Percentiles rank a stretch among this genome's conserved stretches.
Conservation (phyloP, 305 asterid species). For the Plantago rigida region DNA sequence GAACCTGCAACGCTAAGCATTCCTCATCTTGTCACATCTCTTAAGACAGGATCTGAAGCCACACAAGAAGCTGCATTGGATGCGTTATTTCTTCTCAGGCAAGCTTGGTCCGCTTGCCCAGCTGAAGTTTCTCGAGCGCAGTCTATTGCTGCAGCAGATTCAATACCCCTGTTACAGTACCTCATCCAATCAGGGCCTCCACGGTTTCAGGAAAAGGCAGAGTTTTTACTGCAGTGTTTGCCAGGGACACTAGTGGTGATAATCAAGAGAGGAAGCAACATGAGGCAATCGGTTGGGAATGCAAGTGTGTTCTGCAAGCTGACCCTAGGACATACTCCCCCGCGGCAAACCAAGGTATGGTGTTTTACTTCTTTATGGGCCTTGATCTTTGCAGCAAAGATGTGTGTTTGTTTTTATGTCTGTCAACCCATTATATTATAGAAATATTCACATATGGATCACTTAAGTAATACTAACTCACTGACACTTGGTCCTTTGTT, state of each 20-base stretch:
- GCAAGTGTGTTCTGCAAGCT: conserved; percentile 93
- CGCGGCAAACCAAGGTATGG: conserved; percentile 71
- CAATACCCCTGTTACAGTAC: conserved; percentile 85
- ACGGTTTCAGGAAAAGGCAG: conserved; percentile 96
- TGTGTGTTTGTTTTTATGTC: too few relatives aligned
- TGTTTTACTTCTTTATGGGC: not conserved
- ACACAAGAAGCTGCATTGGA: conserved; percentile 99
- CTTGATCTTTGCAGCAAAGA: not conserved
- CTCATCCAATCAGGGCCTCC: conserved; percentile 98
- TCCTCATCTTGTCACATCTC: conserved; percentile 93
- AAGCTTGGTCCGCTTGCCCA: conserved; percentile 99
- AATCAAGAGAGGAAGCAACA: conserved; percentile 85
- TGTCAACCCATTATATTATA: too few relatives aligned
- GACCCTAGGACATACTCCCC: conserved; percentile 85
- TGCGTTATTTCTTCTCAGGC: conserved; percentile 83
- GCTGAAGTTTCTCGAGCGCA: conserved; percentile 97
- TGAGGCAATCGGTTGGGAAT: conserved; percentile 95
- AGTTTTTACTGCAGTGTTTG: conserved; percentile 84
- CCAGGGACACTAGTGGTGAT: conserved; percentile 90
- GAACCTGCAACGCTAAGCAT: conserved; percentile 97
- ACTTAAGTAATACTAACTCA: too few relatives aligned
- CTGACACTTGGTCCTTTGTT: too few relatives aligned
- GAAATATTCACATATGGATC: too few relatives aligned
- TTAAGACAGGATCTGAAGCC: conserved; percentile 93
- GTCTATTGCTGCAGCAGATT: conserved; percentile 97